Percentiles rank a stretch among this genome's conserved stretches.
Conservation (phyloP, 257 asterid genomes). For the Penstemon newberryi region DNA sequence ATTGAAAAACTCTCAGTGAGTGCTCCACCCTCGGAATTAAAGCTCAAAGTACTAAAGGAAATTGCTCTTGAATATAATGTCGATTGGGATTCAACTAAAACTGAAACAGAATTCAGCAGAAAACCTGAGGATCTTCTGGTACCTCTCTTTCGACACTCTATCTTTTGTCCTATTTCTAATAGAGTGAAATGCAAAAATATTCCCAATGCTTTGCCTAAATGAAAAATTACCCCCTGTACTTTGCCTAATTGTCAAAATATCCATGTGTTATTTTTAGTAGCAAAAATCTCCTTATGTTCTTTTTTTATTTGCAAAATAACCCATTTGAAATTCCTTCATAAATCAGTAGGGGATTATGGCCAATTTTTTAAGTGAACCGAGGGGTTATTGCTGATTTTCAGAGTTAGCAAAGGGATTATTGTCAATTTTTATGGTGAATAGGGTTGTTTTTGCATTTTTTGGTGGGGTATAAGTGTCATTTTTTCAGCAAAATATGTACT, state of each 20-base stretch:
- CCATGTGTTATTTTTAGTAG: background rate
- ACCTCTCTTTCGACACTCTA: conserved; percentile 20
- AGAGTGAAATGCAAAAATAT: background rate
- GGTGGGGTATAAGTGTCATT: too few relatives aligned
- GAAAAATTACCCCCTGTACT: background rate
- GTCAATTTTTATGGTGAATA: too few relatives aligned
- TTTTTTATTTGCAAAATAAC: background rate
- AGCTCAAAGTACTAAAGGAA: conserved; percentile 70
- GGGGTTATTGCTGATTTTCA: too few relatives aligned
- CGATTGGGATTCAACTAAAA: conserved; percentile 73
- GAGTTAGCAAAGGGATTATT: too few relatives aligned
- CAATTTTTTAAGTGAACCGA: too few relatives aligned
- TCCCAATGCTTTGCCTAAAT: background rate
- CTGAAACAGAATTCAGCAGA: conserved; percentile 71
- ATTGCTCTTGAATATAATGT: conserved; percentile 63
- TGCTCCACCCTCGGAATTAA: conserved; percentile 67
- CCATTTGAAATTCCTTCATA: background rate
- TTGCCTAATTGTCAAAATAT: background rate
- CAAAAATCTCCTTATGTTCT: background rate
- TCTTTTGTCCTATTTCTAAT: background rate
- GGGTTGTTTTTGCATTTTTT: too few relatives aligned
- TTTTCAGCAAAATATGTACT: too few relatives aligned
- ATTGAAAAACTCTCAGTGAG: conserved; percentile 80
- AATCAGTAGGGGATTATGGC: too few relatives aligned
- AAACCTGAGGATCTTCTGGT: conserved; percentile 96